These are phyloP conservation scores for Dendryphion nanum DNA, from an alignment of 2,329 filamentous ascomycete species.

Conservation along the genomic window DNA sequence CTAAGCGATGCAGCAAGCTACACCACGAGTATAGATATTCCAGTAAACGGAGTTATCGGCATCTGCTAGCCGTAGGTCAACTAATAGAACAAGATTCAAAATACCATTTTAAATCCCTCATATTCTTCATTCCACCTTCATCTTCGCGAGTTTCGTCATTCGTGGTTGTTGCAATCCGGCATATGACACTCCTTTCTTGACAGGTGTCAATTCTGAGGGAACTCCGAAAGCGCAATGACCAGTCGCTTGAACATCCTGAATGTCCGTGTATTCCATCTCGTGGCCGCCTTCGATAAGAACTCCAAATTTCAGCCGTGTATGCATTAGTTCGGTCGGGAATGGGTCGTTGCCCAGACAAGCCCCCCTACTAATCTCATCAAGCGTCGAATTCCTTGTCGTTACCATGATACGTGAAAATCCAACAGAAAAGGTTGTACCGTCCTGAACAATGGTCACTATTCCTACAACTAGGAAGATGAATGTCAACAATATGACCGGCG, in stretches of 20 bases:
- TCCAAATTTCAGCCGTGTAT: constrained; percentile 37
- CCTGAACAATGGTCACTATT: constrained; percentile 27
- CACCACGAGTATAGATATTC: constrained; percentile 53
- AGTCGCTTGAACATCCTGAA: constrained; percentile 16
- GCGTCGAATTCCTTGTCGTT: constrained; percentile 33
- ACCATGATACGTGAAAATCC: constrained; percentile 36
- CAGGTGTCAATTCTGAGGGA: constrained; percentile 4
- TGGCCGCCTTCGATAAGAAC: constrained; percentile 26
- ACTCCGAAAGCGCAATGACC: constrained; percentile 34
- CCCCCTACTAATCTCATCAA: constrained; percentile 40
- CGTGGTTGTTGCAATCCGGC: constrained; percentile 3
- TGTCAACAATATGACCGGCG: constrained; percentile 29
- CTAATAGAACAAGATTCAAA: neutral
- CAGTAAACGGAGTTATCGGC: constrained; percentile 38
- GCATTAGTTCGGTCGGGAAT: constrained; percentile 38
- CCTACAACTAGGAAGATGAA: constrained; percentile 29
- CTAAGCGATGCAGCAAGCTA: constrained; percentile 54
- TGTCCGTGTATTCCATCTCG: constrained; percentile 2
- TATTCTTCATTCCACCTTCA: constrained; percentile 1
- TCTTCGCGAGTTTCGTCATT: neutral
- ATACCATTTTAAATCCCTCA: neutral
- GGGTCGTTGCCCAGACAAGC: constrained; percentile 41
- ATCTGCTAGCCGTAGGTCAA: constrained; percentile 18
- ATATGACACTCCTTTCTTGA: constrained; percentile 3
- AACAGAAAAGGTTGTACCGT: constrained; percentile 35